These are phyloP conservation scores for Aristolochia californica DNA, from an alignment of 164 flowering plant species.

Conservation along the genomic window DNA sequence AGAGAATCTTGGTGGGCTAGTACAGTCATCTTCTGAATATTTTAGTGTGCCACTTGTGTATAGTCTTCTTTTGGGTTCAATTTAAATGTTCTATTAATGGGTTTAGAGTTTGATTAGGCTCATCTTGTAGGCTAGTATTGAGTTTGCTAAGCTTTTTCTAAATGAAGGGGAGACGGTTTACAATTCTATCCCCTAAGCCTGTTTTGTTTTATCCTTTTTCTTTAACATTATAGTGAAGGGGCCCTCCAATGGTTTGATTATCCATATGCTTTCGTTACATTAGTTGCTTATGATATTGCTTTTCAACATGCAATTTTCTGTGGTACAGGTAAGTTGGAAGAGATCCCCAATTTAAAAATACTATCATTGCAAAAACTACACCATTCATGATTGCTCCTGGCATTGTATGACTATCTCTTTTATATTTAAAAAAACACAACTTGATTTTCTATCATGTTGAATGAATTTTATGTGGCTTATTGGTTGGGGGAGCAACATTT, in stretches of 20 bases:
- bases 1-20: slow-evolving; percentile 75
- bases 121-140: slow-evolving; percentile 82
- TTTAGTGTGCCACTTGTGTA: not conserved
- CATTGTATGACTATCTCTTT: slow-evolving; percentile 36
- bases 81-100: not conserved
- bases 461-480: too few relatives aligned
- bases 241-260: too few relatives aligned
- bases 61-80: not conserved
- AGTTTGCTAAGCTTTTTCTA: slow-evolving; percentile 86
- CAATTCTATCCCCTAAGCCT: not conserved
- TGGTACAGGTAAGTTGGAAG: slow-evolving; percentile 76
- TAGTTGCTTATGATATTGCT: not conserved
- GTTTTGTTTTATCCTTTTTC: too few relatives aligned
- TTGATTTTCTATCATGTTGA: too few relatives aligned
- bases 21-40: slow-evolving; percentile 46
- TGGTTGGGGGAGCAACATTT: too few relatives aligned
- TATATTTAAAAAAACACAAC: too few relatives aligned
- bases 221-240: too few relatives aligned
- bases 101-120: slow-evolving; percentile 7
- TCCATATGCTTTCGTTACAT: too few relatives aligned
- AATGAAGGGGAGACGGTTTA: slow-evolving; percentile 78
- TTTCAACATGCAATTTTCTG: slow-evolving; percentile 1
- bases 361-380: slow-evolving; percentile 47
- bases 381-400: slow-evolving; percentile 68
- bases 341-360: slow-evolving; percentile 57